Evolutionary conservation across 139 green algal species (phyloP).

Genomic region (Chara braunii): DNA sequence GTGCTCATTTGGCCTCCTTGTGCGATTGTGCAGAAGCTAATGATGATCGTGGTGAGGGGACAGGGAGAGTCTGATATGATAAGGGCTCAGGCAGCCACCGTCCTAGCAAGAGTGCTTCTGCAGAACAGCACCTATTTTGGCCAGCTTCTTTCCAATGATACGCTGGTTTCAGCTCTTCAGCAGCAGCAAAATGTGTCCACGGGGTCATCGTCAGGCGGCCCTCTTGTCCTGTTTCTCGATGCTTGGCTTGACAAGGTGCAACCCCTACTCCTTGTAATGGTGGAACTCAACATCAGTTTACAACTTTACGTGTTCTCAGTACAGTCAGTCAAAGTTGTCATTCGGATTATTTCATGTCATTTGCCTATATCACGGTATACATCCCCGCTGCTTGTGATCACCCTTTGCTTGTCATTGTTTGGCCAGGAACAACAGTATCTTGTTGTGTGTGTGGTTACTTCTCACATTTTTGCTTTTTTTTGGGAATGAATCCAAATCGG

Average conservation of each 20-base stretch:
- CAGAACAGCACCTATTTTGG: slow-evolving; percentile 36
- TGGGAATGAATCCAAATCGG: slow-evolving; percentile 1
- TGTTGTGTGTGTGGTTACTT: background rate
- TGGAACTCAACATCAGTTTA: no score
- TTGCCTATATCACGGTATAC: background rate
- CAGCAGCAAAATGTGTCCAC: slow-evolving; percentile 7
- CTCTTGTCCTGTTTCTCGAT: slow-evolving; percentile 50
- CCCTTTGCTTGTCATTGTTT: background rate
- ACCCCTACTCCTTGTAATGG: background rate
- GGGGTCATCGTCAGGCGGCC: no score
- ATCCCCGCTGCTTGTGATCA: background rate
- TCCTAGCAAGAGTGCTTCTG: slow-evolving; percentile 62
- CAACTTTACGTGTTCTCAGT: slow-evolving; percentile 24
- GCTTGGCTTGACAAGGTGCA: slow-evolving; percentile 51
- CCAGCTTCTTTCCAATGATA: slow-evolving; percentile 9
- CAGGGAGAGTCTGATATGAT: slow-evolving; percentile 45
- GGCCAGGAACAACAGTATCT: background rate
- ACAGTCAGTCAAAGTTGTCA: background rate
- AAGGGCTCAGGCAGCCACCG: slow-evolving; percentile 44
- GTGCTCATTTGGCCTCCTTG: no score
- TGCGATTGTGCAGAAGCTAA: slow-evolving; percentile 40
- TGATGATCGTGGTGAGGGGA: slow-evolving; percentile 20
- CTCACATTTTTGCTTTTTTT: background rate
- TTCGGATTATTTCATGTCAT: background rate
- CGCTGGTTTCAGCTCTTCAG: background rate